phyloP scores from a whole-genome alignment of 768 basidiomycete genomes.

The Phaffia australis region DNA sequence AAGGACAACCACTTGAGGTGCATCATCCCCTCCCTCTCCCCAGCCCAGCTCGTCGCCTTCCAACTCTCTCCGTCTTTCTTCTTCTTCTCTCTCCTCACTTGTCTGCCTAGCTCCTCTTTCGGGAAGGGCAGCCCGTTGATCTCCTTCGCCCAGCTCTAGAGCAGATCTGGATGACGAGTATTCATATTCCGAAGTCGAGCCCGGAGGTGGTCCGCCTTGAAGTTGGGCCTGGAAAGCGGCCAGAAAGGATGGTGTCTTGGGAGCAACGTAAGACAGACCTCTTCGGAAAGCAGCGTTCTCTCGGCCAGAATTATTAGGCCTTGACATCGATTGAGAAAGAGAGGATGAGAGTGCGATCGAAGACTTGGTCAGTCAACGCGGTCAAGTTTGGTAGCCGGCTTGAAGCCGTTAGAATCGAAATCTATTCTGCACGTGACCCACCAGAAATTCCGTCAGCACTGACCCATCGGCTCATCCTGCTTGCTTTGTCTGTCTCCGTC shows the following conservation, averaged over 20 bases:
- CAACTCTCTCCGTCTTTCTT: slow-evolving; percentile 50
- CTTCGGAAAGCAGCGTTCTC: not conserved
- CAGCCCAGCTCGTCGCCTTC: slow-evolving; percentile 27
- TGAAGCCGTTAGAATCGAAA: too few relatives aligned
- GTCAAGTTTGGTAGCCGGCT: too few relatives aligned
- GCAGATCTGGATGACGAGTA: not conserved
- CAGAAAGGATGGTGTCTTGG: slow-evolving; percentile 18
- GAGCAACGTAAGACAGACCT: slow-evolving; percentile 13
- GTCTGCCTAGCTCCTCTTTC: slow-evolving; percentile 10
- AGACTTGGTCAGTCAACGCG: too few relatives aligned
- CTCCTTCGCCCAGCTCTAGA: not conserved
- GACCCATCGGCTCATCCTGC: too few relatives aligned
- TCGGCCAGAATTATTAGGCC: too few relatives aligned
- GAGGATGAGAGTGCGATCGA: too few relatives aligned
- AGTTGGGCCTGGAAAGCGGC: slow-evolving; percentile 21
- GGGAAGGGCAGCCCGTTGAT: slow-evolving; percentile 10
- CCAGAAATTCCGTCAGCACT: too few relatives aligned
- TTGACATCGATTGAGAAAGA: too few relatives aligned
- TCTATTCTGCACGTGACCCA: too few relatives aligned
- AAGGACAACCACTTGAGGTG: slow-evolving; percentile 77
- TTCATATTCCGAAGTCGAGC: not conserved
- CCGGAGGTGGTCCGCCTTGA: slow-evolving; percentile 4
- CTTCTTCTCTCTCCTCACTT: slow-evolving; percentile 44
- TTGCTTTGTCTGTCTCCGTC: too few relatives aligned
- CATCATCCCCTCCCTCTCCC: slow-evolving; percentile 54